Evolutionary conservation across 441 rosid species (phyloP).

Genomic region (Biscutella laevigata): DNA sequence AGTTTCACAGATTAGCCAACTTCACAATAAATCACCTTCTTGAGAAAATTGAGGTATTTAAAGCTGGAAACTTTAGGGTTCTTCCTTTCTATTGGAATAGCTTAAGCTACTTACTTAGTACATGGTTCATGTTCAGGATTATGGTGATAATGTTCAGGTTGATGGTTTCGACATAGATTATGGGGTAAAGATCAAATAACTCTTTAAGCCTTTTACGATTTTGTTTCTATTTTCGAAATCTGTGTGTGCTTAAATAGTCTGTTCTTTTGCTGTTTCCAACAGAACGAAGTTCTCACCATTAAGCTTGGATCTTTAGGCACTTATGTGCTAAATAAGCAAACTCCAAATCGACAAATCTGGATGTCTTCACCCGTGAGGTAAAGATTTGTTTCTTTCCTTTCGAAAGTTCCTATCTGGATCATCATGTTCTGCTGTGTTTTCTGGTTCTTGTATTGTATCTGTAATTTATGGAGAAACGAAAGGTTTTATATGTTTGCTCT

Average conservation of each 20-base stretch:
- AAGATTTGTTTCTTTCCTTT: background rate
- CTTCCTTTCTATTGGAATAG: background rate
- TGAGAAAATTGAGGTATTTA: conserved; percentile 68
- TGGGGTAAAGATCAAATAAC: conserved; percentile 51
- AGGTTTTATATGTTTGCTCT: background rate
- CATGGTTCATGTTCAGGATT: conserved; percentile 43
- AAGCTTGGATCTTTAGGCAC: conserved; percentile 31
- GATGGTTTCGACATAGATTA: conserved; percentile 89
- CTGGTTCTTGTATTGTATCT: no score
- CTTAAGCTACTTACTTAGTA: background rate
- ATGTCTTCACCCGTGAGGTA: conserved; percentile 30
- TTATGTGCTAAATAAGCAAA: conserved; percentile 27
- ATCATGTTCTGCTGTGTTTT: no score
- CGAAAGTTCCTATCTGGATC: background rate
- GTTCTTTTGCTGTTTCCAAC: background rate
- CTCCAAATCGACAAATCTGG: conserved; percentile 31
- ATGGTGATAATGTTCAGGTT: conserved; percentile 61
- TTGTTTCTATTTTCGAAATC: background rate
- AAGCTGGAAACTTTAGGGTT: background rate
- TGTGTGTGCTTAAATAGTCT: background rate
- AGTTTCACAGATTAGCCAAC: conserved; percentile 72
- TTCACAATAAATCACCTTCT: conserved; percentile 61
- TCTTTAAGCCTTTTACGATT: background rate
- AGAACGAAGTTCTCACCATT: conserved; percentile 29
- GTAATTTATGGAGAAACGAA: background rate